Evolutionary conservation across 805 yeast genomes (phyloP).

Genomic region (Torulaspora gathmanii): DNA sequence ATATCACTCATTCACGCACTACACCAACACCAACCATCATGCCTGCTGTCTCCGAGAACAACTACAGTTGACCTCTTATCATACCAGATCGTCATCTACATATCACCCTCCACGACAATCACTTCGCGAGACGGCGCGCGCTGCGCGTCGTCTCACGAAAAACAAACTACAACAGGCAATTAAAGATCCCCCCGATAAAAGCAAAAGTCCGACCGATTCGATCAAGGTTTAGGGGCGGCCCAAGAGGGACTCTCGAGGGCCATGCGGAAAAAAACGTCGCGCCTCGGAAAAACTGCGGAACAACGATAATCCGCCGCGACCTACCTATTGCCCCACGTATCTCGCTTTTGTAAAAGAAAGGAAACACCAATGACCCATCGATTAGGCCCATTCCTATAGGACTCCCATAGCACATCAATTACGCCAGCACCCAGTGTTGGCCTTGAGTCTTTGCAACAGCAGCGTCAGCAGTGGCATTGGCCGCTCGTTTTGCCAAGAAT

Average conservation of each 20-base stretch:
- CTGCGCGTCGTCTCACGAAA: neutral
- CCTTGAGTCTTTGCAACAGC: too few species aligned
- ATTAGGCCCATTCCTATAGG: too few species aligned
- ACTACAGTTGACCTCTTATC: neutral
- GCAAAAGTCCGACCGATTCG: neutral
- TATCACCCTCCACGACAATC: neutral
- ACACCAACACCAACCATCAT: neutral
- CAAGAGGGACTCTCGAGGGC: neutral
- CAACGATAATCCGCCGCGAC: too few species aligned
- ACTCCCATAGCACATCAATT: too few species aligned
- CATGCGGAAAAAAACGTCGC: neutral
- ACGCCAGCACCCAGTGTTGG: too few species aligned
- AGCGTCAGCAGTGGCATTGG: too few species aligned
- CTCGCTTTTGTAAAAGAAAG: too few species aligned
- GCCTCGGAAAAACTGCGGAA: neutral
- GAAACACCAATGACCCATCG: too few species aligned
- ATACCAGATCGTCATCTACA: neutral
- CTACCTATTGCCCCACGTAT: neutral
- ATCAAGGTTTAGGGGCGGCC: too few species aligned
- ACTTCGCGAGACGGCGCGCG: neutral
- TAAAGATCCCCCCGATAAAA: neutral
- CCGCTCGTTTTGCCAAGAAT: too few species aligned
- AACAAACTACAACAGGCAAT: neutral
- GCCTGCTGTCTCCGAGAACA: too few species aligned
- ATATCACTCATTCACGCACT: conserved; percentile 5